Base-by-base conservation (phyloP, 1,284 basidiomycete genomes). In the Tilletia walkeri region DNA sequence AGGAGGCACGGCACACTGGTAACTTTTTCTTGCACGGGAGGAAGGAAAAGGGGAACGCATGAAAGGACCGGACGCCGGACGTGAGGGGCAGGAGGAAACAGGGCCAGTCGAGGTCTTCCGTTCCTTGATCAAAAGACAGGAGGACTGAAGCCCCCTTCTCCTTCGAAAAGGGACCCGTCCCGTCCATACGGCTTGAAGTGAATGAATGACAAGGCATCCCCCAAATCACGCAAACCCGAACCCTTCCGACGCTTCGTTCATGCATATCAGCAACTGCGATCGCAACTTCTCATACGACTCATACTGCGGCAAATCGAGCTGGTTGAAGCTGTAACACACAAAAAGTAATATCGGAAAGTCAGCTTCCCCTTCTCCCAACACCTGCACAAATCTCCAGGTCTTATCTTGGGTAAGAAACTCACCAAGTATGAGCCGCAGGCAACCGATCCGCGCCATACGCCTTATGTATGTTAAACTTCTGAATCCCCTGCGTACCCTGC, bases 381-480 rank as follows among this genome's bases (percentile, higher is more conserved):
- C 24, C 24, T 30, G 24, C 24, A 30, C 24, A 30, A 30, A 30
- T 30, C 24, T 30, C 24, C 2, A 14, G 38, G 63, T 41, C 10
- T 45, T 24, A 12, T 36, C 14, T 7, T 14, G 38, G 39, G 65
- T n/a, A 24, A 41, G 18, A 20, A 45, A 80, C 88, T 80, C 84
- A 92, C 73, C 93, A 95, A 65, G 93, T 95, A 84, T 95, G 94
- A 53, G 93, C 93, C 78, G 93, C 92, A 53, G 93, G 93, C 73
- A 95, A 87, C 69, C 92, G 88, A 81, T 94, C 91, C 2, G 91
- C 90, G n/a, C 92, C 92, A 76, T 93, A 93, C 49, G 92, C 92
- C 79, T 91, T 90, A 85, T 98, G 95, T 74, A 99, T 96, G 67
- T 94, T 96, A 87, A 99, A 98, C 75, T 92, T 89, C 83, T 98